A percentile compares a stretch with the other conserved stretches of the same genome.
Conservation (phyloP, 306 rosid genomes). For the Crataegus laevigata region DNA sequence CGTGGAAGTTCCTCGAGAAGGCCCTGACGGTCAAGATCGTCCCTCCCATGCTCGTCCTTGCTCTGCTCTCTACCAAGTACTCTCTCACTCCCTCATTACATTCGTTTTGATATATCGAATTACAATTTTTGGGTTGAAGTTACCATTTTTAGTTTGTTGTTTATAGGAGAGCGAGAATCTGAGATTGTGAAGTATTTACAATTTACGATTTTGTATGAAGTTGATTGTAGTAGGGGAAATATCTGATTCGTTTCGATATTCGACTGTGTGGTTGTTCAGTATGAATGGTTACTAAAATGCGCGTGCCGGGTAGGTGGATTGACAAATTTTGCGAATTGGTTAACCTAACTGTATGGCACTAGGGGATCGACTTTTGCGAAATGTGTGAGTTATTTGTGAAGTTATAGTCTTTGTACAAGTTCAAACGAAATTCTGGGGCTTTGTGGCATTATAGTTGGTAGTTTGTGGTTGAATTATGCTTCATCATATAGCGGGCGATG, state of each 20-base stretch:
- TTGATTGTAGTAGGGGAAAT: background rate
- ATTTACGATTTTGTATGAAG: background rate
- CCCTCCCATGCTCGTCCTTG: constrained; percentile 69
- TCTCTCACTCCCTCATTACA: background rate
- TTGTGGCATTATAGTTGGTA: background rate
- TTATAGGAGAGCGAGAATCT: background rate
- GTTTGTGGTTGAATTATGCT: background rate
- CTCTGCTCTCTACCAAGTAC: constrained; percentile 73
- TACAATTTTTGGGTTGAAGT: background rate
- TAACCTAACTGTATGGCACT: background rate
- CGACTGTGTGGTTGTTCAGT: background rate
- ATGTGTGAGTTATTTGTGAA: background rate
- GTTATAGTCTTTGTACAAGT: background rate
- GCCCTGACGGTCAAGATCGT: constrained; percentile 46
- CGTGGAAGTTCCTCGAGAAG: constrained; percentile 78
- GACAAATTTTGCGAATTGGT: background rate
- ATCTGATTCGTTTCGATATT: background rate
- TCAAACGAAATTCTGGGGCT: background rate
- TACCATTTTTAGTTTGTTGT: background rate
- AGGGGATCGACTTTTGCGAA: background rate
- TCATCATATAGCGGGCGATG: background rate
- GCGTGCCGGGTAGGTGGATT: background rate
- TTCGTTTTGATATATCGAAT: background rate
- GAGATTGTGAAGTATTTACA: background rate
- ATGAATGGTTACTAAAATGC: background rate